phyloP scores from a whole-genome alignment of 1,284 basidiomycete species.

The Kalmanozyma brasiliensis region DNA sequence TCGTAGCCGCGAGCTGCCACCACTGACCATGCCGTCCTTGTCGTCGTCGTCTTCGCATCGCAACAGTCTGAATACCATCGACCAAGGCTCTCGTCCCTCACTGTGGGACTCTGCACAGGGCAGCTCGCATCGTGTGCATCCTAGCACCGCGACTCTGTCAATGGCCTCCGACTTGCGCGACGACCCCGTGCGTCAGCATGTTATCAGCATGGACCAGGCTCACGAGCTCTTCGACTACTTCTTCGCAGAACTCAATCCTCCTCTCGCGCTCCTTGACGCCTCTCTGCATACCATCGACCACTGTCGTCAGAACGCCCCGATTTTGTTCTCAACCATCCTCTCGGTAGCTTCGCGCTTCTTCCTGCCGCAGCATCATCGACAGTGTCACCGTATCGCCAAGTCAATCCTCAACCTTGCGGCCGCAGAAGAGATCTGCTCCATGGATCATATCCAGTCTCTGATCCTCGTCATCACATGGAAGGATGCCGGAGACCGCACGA shows the following conservation, averaged over 20 bases:
- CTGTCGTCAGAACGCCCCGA: slow-evolving; percentile 78
- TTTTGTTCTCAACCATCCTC: slow-evolving; percentile 82
- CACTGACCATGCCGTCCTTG: slow-evolving; percentile 18
- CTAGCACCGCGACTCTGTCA: slow-evolving; percentile 4
- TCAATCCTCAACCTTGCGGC: slow-evolving; percentile 77
- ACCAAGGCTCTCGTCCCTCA: slow-evolving; percentile 27
- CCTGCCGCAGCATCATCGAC: slow-evolving; percentile 76
- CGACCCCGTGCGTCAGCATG: slow-evolving; percentile 34
- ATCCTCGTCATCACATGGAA: slow-evolving; percentile 86
- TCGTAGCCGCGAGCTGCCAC: slow-evolving; percentile 31
- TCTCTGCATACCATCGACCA: slow-evolving; percentile 71
- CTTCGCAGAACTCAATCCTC: slow-evolving; percentile 51
- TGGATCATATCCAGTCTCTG: slow-evolving; percentile 85
- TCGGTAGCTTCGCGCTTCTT: slow-evolving; percentile 87
- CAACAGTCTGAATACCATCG: slow-evolving; percentile 11
- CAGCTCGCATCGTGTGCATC: slow-evolving; percentile 15
- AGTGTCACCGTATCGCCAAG: slow-evolving; percentile 76
- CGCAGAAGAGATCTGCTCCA: slow-evolving; percentile 77
- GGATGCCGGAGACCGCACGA: slow-evolving; percentile 69
- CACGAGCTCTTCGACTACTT: slow-evolving; percentile 41
- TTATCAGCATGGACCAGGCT: slow-evolving; percentile 35
- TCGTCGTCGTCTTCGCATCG: slow-evolving; percentile 15
- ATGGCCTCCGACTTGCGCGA: slow-evolving; percentile 34
- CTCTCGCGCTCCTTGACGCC: slow-evolving; percentile 67
- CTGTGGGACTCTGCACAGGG: slow-evolving; percentile 24